Evolutionary conservation across 225 moss, liverwort and hornwort genomes (phyloP).

Genomic region (Sphagnum contortum): DNA sequence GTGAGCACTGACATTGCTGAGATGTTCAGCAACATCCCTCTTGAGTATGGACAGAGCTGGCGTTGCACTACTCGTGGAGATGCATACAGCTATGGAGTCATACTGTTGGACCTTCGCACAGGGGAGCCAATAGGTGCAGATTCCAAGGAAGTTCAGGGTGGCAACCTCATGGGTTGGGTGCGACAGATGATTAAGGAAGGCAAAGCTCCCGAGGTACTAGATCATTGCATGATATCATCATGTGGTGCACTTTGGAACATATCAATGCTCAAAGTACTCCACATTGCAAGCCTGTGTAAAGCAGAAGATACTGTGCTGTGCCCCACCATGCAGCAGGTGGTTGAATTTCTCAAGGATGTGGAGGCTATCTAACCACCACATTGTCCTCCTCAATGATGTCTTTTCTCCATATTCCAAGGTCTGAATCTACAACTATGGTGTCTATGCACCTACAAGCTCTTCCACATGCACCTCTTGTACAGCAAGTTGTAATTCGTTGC

Average conservation of each 20-base stretch:
- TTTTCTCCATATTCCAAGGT: no score
- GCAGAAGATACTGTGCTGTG: no score
- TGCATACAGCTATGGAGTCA: conserved; percentile 53
- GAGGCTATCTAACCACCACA: no score
- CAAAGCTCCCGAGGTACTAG: conserved; percentile 33
- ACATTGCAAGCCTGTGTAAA: no score
- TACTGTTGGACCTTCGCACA: conserved; percentile 43
- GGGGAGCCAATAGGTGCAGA: conserved; percentile 52
- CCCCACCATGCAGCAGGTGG: no score
- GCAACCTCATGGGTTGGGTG: conserved; percentile 51
- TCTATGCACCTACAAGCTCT: no score
- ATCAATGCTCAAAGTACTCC: no score
- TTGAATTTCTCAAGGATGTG: no score
- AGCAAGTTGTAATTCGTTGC: no score
- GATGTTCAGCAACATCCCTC: conserved; percentile 49
- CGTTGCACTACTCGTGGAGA: conserved; percentile 41
- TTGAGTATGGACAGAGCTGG: conserved; percentile 57
- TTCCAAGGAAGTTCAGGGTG: conserved; percentile 44
- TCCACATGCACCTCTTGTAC: no score
- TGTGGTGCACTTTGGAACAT: not conserved
- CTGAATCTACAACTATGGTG: no score
- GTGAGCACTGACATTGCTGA: conserved; percentile 55
- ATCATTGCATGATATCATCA: conserved; percentile 6
- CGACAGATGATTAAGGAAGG: conserved; percentile 34
- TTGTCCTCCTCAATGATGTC: no score